phyloP scores from a whole-genome alignment of 1,139 yeast genomes.

The Kodamaea anthophila region DNA sequence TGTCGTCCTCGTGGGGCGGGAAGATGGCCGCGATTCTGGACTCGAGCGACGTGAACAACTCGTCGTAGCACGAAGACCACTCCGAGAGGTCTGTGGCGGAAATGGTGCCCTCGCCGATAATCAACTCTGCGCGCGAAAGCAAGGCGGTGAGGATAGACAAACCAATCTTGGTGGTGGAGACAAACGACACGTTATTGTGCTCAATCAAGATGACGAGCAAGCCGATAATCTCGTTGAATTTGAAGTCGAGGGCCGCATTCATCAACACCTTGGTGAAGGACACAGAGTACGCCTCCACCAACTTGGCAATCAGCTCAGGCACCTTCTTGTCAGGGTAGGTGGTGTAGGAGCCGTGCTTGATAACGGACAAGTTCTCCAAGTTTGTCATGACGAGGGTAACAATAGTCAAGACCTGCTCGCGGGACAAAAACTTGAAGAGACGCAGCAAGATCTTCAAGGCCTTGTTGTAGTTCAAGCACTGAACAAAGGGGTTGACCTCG shows the following conservation, averaged over 20 bases:
- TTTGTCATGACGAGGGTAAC: constrained; percentile 78
- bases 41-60: constrained; percentile 71
- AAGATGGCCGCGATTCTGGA: constrained; percentile 73
- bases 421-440: constrained; percentile 72
- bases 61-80: constrained; percentile 83
- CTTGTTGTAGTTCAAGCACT: constrained; percentile 78
- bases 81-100: constrained; percentile 56
- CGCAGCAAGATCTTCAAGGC: constrained; percentile 87
- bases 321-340: constrained; percentile 48
- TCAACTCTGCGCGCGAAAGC: constrained; percentile 86
- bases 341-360: constrained; percentile 72
- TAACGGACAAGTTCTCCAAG: constrained; percentile 73
- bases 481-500: constrained; percentile 72
- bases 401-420: constrained; percentile 74
- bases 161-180: constrained; percentile 81
- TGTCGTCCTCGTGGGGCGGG: constrained; percentile 72
- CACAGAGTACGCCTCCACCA: constrained; percentile 74
- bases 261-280: constrained; percentile 84
- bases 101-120: constrained; percentile 71
- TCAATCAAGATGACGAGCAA: constrained; percentile 67
- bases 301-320: constrained; percentile 52
- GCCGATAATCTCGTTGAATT: constrained; percentile 78
- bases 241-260: constrained; percentile 77
- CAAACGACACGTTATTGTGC: constrained; percentile 65
- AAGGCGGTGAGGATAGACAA: constrained; percentile 81